Conservation (phyloP, 2,329 filamentous ascomycete genomes). For the Botrytis tulipae region DNA sequence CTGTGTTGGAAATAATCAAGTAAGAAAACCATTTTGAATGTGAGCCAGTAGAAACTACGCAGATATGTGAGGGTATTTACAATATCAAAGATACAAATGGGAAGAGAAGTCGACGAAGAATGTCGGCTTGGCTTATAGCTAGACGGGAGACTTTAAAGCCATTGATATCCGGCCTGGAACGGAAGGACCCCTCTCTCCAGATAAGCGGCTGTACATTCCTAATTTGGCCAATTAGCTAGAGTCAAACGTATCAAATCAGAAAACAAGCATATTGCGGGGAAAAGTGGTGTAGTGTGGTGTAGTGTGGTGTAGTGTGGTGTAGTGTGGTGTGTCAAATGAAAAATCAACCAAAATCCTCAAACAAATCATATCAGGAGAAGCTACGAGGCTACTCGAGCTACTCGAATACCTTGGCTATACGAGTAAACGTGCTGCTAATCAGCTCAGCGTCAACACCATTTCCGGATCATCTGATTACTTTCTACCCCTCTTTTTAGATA, state of each 20-base stretch:
- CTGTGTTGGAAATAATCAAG: slow-evolving; percentile 39
- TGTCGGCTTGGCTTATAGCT: background rate
- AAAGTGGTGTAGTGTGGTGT: background rate
- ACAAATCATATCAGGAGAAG: background rate
- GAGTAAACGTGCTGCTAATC: background rate
- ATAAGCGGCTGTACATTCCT: slow-evolving; percentile 33
- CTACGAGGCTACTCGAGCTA: too few species aligned
- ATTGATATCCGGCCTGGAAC: slow-evolving; percentile 17
- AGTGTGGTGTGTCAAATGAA: background rate
- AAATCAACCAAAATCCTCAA: background rate
- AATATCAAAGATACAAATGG: slow-evolving; percentile 11
- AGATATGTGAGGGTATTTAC: background rate
- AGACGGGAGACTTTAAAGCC: slow-evolving; percentile 1
- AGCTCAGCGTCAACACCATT: background rate
- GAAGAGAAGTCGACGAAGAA: background rate
- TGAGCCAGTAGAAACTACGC: background rate
- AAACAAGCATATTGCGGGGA: background rate
- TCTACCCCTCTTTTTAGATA: background rate
- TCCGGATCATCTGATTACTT: background rate
- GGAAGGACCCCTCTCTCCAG: background rate
- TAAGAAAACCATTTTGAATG: slow-evolving; percentile 37
- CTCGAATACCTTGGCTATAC: too few species aligned
- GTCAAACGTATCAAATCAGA: background rate
- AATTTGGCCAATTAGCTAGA: background rate
- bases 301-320: background rate